Conservation (phyloP, 306 rosid species). For the Vigna radiata region DNA sequence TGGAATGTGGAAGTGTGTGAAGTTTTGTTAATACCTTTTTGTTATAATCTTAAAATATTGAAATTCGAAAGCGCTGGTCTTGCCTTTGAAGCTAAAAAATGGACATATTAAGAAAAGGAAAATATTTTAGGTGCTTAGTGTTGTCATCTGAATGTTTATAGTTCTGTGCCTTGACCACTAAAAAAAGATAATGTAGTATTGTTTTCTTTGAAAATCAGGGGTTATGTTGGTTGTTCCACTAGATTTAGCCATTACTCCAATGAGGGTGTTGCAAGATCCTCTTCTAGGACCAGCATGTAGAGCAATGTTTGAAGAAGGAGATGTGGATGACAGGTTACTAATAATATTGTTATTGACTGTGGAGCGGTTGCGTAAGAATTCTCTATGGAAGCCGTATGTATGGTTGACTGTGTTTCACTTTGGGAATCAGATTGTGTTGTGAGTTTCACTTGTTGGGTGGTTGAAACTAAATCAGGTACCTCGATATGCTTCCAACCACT, state of each 20-base stretch:
- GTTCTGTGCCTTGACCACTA: conserved; percentile 13
- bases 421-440: conserved; percentile 31
- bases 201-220: conserved; percentile 54
- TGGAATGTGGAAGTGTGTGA: conserved; percentile 21
- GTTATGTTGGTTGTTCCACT: conserved; percentile 85
- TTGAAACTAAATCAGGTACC: conserved; percentile 71
- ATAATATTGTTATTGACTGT: conserved; percentile 79
- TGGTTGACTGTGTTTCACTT: conserved; percentile 43
- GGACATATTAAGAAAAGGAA: background rate
- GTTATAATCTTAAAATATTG: conserved; percentile 12
- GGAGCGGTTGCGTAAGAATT: conserved; percentile 79
- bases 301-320: conserved; percentile 90
- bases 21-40: conserved; percentile 20
- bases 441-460: conserved; percentile 44
- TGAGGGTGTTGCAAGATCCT: conserved; percentile 97
- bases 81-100: conserved; percentile 5
- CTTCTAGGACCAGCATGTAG: conserved; percentile 87
- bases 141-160: conserved; percentile 1
- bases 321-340: conserved; percentile 90
- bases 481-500: conserved; percentile 86
- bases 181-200: conserved; percentile 32
- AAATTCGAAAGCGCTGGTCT: background rate
- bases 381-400: conserved; percentile 97
- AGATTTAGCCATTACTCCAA: conserved; percentile 91
- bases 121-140: background rate